Evolutionary conservation across 2,329 filamentous ascomycete species (phyloP).

Genomic region (Penicillium paneum): DNA sequence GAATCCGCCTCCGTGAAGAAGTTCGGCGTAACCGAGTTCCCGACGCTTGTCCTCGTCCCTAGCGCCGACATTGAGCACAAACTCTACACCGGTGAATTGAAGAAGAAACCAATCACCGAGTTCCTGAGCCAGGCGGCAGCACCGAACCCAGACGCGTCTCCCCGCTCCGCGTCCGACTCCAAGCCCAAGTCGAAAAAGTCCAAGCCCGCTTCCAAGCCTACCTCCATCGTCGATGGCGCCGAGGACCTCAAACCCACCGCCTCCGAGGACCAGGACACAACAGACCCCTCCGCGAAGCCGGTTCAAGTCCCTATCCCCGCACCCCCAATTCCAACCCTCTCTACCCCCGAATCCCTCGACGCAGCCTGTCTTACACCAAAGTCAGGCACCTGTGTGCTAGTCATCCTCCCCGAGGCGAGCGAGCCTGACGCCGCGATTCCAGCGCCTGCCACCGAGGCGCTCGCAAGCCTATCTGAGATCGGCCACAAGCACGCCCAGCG

Average conservation of each 20-base stretch:
- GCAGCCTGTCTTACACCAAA: slow-evolving; percentile 71
- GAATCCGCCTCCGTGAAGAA: slow-evolving; percentile 67
- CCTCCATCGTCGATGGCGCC: slow-evolving; percentile 47
- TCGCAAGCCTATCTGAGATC: slow-evolving; percentile 67
- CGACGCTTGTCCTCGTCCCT: slow-evolving; percentile 75
- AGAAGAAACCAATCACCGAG: slow-evolving; percentile 74
- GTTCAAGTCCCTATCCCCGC: slow-evolving; percentile 53
- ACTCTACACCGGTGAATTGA: slow-evolving; percentile 76
- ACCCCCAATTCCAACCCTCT: slow-evolving; percentile 65
- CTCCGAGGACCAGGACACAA: slow-evolving; percentile 33
- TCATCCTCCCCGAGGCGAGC: slow-evolving; percentile 59
- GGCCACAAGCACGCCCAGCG: slow-evolving; percentile 69
- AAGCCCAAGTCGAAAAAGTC: slow-evolving; percentile 45
- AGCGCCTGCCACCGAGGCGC: slow-evolving; percentile 48
- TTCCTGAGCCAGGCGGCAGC: slow-evolving; percentile 77
- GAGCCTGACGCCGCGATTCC: slow-evolving; percentile 50
- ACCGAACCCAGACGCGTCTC: slow-evolving; percentile 70
- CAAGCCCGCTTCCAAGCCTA: slow-evolving; percentile 48
- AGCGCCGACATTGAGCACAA: slow-evolving; percentile 66
- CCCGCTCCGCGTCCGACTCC: slow-evolving; percentile 26
- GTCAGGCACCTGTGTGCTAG: slow-evolving; percentile 79
- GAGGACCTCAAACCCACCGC: slow-evolving; percentile 47
- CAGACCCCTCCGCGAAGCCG: slow-evolving; percentile 39
- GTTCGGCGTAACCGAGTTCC: slow-evolving; percentile 75
- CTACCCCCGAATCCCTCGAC: slow-evolving; percentile 61